Base-by-base conservation (phyloP, 2,329 filamentous ascomycete species). In the Ophidiomyces ophidiicola region DNA sequence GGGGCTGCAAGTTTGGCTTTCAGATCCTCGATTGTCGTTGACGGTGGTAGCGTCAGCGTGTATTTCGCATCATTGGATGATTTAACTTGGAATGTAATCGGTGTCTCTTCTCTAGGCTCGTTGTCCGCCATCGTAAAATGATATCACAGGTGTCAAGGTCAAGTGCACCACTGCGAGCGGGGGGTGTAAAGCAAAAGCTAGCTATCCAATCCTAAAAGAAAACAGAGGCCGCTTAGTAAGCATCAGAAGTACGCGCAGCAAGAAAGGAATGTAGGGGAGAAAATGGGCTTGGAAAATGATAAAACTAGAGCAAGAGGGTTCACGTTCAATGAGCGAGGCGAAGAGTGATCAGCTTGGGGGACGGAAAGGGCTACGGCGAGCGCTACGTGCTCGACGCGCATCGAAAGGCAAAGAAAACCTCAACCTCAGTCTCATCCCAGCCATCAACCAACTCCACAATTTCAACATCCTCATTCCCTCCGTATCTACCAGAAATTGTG, bases 51-150 rank as follows among this genome's bases (percentile, higher is more conserved):
- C 41, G 85, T 92, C 57, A 98, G 69, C 37, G 74, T 78, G 57
- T 85, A 87, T 61, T 82, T 85, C 58, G 75, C 78, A 57, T 94
- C 87, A 52, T 79, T 81, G n/a, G 85, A 87, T n/a, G 84, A 83
- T 70, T 96, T 98, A 64, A 98, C 80, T 67, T 86, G 90, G 75
- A 98, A 96, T 60, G 83, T 93, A 66, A 98, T 68, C 53, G 87
- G 78, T 54, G 78, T 67, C 55, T 87, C 83, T 53, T 76, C 71
- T 41, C 68, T 59, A 53, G 67, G 36, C 44, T 54, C 46, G 42
- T 62, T 59, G 44, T 63, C 60, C 44, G 60, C 59, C 61, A 64
- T 64, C 52, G 47, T 55, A 32, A 42, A 23, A 14, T 24, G 19
- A 14, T 3, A n/a, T n/a, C n/a, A n/a, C n/a, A n/a, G n/a, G n/a